Base-by-base conservation (phyloP, 805 yeast species). In the Starmerella vitae region DNA sequence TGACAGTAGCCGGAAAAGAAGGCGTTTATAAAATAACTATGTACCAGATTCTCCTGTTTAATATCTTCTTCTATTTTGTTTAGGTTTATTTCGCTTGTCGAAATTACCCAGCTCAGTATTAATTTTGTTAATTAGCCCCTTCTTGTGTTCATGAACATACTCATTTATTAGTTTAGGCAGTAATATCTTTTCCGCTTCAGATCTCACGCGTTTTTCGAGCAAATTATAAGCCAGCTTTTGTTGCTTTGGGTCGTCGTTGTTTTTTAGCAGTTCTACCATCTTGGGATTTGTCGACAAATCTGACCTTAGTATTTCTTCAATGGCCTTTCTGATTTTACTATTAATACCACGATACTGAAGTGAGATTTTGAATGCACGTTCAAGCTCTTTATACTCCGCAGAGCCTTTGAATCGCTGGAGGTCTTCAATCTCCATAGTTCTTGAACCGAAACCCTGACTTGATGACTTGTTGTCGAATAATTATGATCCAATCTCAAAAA, bases 201-300 rank as follows among this genome's bases (percentile, higher is more conserved):
- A 34, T 19, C 29, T n/a, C 12, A 41, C 27, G 14, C 44, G 38
- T 19, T 38, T 30, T 30, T 37, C 44, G 17, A 41, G 37, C 20
- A 41, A 30, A 8, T 27, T 22, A 22, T 22, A 5, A 3, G 37
- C 26, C 3, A 33, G 26, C 4, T 37, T 33, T 18, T 33, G 22
- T 17, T 33, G 34, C 28, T 24, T 37, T 12, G 37, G 13, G 30
- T 26, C 41, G 19, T 41, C 20, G 6, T 15, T 14, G 19, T 24
- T 12, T 15, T 35, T 30, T n/a, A 40, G 20, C 15, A 39, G 30
- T 8, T 14, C 31, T 19, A 37, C n/a, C 15, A 41, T 28, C 9
- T 38, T 38, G 7, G 44, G 38, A 19, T 41, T 41, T n/a, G 33
- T 4, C 30, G 33, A 36, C 5, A 41, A 26, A 20, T 41, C 44